A percentile compares a stretch with the other conserved stretches of the same genome.
Evolutionary conservation across 108 stramenopile species (phyloP).

Genomic region (Nitzschia palea): DNA sequence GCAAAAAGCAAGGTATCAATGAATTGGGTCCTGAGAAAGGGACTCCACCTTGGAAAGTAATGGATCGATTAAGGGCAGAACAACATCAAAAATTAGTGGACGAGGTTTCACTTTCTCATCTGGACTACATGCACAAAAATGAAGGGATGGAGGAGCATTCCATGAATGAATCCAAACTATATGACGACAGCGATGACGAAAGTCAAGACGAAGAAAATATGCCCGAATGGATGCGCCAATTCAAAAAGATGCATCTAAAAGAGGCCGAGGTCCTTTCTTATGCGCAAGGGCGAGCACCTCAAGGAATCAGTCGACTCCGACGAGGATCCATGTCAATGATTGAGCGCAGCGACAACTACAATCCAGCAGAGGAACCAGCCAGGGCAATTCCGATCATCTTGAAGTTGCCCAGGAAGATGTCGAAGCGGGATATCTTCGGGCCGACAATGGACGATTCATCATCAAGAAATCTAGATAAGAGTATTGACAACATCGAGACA

Average conservation of each 20-base stretch:
- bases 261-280: constrained; percentile 11
- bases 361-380: constrained; percentile 2
- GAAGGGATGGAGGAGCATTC: no score
- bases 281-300: constrained; percentile 24
- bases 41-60: constrained; percentile 12
- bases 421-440: background rate
- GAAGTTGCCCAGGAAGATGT: background rate
- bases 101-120: no score
- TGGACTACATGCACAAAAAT: no score
- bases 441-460: background rate
- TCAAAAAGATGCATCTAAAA: constrained; percentile 19
- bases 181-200: constrained; percentile 4
- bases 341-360: background rate
- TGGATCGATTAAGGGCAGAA: constrained; percentile 12
- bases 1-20: constrained; percentile 6
- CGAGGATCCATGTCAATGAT: constrained; percentile 17
- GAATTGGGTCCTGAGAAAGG: background rate
- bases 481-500: background rate
- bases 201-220: background rate
- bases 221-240: constrained; percentile 26
- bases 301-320: constrained; percentile 8
- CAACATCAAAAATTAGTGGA: constrained; percentile 10
- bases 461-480: background rate
- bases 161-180: no score
- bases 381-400: background rate